Evolutionary conservation across 225 moss, liverwort and hornwort species (phyloP).

Genomic region (Pleurozium schreberi): DNA sequence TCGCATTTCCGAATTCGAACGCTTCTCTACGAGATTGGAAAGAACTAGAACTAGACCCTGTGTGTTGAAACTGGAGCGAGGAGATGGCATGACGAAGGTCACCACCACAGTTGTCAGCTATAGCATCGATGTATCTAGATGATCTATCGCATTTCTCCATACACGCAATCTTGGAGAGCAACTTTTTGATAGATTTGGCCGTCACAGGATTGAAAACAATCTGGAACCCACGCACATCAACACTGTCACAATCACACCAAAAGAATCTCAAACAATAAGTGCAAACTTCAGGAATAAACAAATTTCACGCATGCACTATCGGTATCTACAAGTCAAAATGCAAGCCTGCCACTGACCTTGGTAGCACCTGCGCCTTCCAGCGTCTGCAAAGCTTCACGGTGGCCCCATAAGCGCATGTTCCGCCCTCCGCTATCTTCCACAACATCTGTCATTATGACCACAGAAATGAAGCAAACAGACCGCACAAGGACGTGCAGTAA

Average conservation of each 20-base stretch:
- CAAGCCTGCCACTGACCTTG: constrained; percentile 38
- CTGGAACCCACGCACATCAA: constrained; percentile 19
- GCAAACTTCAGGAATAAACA: neutral
- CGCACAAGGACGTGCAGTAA: constrained; percentile 33
- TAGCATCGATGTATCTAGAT: constrained; percentile 34
- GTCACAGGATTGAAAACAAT: constrained; percentile 87
- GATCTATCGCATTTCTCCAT: constrained; percentile 52
- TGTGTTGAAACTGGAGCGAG: constrained; percentile 70
- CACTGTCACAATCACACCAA: neutral
- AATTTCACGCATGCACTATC: neutral
- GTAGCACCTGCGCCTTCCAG: constrained; percentile 72
- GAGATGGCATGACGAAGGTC: constrained; percentile 86
- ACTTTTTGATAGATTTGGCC: constrained; percentile 54
- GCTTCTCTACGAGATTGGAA: neutral
- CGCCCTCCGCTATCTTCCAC: constrained; percentile 34
- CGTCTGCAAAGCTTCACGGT: constrained; percentile 38
- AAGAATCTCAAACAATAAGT: neutral
- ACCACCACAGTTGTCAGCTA: constrained; percentile 72
- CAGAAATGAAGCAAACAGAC: constrained; percentile 48
- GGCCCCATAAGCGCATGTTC: constrained; percentile 17
- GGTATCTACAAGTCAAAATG: neutral
- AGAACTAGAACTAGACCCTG: constrained; percentile 27
- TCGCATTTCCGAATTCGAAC: neutral
- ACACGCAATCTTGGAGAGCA: constrained; percentile 49
- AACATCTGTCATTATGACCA: constrained; percentile 68